Conservation (phyloP, 140 eudicot genomes). For the Ambrosia hybrid region DNA sequence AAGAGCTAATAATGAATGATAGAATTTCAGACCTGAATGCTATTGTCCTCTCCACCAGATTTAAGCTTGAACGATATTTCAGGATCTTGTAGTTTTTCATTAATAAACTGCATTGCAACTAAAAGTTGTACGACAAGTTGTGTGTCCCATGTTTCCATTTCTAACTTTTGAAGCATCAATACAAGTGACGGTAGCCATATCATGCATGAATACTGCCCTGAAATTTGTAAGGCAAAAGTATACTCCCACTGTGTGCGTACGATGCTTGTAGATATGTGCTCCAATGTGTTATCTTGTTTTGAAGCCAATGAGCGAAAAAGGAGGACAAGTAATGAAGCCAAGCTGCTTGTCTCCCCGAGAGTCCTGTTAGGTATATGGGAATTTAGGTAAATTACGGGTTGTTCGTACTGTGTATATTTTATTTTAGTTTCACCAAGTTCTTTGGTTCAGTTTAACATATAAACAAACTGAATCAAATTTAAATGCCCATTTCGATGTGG, state of each 20-base stretch:
- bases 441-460: background rate
- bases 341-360: constrained; percentile 72
- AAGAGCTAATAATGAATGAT: too few species aligned
- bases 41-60: constrained; percentile 51
- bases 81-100: constrained; percentile 77
- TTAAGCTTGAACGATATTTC: constrained; percentile 79
- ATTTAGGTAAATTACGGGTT: constrained; percentile 8
- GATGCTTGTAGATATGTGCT: constrained; percentile 19
- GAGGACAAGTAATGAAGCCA: constrained; percentile 71
- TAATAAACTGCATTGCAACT: constrained; percentile 61
- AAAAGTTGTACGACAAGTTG: constrained; percentile 48
- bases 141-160: constrained; percentile 37
- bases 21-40: constrained; percentile 58
- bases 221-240: constrained; percentile 55
- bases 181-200: constrained; percentile 92
- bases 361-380: constrained; percentile 46
- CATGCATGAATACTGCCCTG: constrained; percentile 71
- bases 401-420: background rate
- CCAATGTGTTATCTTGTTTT: constrained; percentile 32
- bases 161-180: constrained; percentile 54
- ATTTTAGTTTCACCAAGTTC: background rate
- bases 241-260: constrained; percentile 72
- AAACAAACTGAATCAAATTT: background rate
- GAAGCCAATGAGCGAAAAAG: constrained; percentile 76
- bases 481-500: background rate